Conservation (phyloP, 2,329 filamentous ascomycete species). For the Talaromyces sp. region DNA sequence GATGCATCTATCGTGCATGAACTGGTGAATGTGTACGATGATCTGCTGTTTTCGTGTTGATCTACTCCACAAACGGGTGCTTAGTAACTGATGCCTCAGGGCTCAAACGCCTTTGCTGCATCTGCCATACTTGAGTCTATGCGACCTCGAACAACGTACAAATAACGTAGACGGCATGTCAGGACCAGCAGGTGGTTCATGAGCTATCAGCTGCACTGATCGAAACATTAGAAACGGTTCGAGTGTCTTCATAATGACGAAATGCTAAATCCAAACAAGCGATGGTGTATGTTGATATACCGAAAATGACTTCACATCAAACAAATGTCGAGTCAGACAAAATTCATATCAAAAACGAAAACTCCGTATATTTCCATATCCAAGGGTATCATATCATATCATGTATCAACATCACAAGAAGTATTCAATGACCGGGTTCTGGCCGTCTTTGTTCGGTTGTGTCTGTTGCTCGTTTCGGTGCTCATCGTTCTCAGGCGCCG, state of each 20-base stretch:
- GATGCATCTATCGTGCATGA: background rate
- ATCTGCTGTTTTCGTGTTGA: background rate
- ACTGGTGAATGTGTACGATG: background rate
- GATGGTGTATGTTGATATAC: background rate
- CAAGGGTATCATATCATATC: constrained; percentile 21
- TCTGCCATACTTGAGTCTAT: background rate
- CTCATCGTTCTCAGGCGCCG: constrained; percentile 85
- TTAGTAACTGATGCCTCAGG: background rate
- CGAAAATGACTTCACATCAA: background rate
- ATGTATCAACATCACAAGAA: constrained; percentile 56
- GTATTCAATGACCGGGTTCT: constrained; percentile 66
- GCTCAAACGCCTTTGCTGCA: background rate
- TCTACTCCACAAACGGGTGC: background rate
- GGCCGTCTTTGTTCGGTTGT: constrained; percentile 65
- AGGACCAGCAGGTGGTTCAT: too few relatives aligned
- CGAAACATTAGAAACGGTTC: background rate
- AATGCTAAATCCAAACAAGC: background rate
- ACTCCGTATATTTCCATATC: constrained; percentile 16
- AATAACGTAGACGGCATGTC: too few relatives aligned
- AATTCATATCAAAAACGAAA: background rate
- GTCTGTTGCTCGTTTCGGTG: constrained; percentile 78
- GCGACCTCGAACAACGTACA: background rate
- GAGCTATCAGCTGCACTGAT: too few relatives aligned
- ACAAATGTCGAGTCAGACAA: background rate
- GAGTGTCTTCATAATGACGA: background rate